These are phyloP conservation scores for Collybia nuda DNA, from an alignment of 768 basidiomycete species.

Conservation along the genomic window DNA sequence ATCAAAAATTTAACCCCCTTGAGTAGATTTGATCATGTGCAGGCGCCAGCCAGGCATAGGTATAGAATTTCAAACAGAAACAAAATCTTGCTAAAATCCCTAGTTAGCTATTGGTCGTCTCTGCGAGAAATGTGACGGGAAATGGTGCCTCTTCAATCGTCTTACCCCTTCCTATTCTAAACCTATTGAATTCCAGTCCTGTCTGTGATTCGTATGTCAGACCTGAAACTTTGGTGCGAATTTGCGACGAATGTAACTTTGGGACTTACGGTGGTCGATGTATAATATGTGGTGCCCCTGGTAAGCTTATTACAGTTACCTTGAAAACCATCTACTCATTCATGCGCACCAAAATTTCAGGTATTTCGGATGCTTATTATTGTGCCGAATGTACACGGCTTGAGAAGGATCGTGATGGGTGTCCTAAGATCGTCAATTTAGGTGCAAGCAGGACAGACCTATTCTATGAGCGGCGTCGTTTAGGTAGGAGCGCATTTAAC, in stretches of 20 bases:
- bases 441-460: slow-evolving; percentile 91
- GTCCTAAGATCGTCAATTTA: slow-evolving; percentile 97
- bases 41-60: slow-evolving; percentile 97
- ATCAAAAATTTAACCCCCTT: slow-evolving; percentile 6
- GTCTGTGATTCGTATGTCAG: slow-evolving; percentile 99
- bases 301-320: slow-evolving; percentile 39
- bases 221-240: slow-evolving; percentile 95
- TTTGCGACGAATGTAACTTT: slow-evolving; percentile 99
- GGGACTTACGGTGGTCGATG: slow-evolving; percentile 97
- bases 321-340: neutral
- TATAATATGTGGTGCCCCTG: slow-evolving; percentile 96
- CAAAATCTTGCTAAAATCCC: slow-evolving; percentile 6
- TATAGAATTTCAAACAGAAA: slow-evolving; percentile 22
- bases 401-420: slow-evolving; percentile 97
- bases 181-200: slow-evolving; percentile 52
- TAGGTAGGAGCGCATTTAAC: slow-evolving; percentile 53
- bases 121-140: slow-evolving; percentile 99
- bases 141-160: slow-evolving; percentile 87
- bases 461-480: slow-evolving; percentile 86
- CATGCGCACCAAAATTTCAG: slow-evolving; percentile 40
- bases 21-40: slow-evolving; percentile 94
- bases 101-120: slow-evolving; percentile 88
- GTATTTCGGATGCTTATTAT: slow-evolving; percentile 98
- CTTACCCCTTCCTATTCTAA: no score
- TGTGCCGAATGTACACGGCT: slow-evolving; percentile 96